Percentiles rank a stretch among this genome's conserved stretches.
These are phyloP conservation scores for Diacronema lutheri DNA, from an alignment of 78 protist species.

Conservation along the genomic window DNA sequence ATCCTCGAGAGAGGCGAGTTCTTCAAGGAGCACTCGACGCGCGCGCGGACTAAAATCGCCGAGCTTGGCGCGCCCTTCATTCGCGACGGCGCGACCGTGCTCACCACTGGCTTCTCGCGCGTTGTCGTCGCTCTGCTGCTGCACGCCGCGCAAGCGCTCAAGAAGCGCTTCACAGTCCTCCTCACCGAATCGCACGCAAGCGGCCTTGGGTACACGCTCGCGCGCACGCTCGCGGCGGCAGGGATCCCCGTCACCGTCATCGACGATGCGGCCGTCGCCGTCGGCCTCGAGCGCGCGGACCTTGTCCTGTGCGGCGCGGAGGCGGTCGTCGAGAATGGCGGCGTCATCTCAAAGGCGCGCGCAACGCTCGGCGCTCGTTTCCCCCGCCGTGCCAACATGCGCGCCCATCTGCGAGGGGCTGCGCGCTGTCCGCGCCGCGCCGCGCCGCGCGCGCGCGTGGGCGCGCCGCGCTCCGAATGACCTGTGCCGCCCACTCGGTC, in stretches of 20 bases:
- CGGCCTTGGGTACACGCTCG: conserved; percentile 54
- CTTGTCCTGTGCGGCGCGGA: conserved; percentile 93
- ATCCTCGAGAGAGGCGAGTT: conserved; percentile 68
- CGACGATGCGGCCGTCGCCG: conserved; percentile 87
- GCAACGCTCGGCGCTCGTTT: too few species aligned
- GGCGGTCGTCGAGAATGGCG: conserved; percentile 97
- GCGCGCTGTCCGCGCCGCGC: too few species aligned
- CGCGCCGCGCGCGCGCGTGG: too few species aligned
- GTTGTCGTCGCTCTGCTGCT: conserved; percentile 63
- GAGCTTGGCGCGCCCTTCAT: conserved; percentile 66
- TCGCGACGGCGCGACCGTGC: conserved; percentile 67
- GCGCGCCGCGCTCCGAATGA: too few species aligned
- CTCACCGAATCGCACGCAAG: conserved; percentile 76
- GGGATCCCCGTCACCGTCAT: conserved; percentile 80
- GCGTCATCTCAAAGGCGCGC: conserved; percentile 86
- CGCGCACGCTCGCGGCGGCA: conserved; percentile 38
- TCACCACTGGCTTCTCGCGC: conserved; percentile 76
- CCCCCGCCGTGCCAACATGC: too few species aligned
- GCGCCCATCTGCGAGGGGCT: too few species aligned
- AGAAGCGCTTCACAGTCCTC: conserved; percentile 59
- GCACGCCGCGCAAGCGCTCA: conserved; percentile 38
- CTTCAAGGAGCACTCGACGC: conserved; percentile 33
- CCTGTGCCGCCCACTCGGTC: too few species aligned
- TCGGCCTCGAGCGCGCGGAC: conserved; percentile 70
- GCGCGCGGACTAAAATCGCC: conserved; percentile 59